Evolutionary conservation across 2,329 filamentous ascomycete species (phyloP), one percentile per base, ranked within the genome.

Genomic region (Diplocarpon rosae): DNA sequence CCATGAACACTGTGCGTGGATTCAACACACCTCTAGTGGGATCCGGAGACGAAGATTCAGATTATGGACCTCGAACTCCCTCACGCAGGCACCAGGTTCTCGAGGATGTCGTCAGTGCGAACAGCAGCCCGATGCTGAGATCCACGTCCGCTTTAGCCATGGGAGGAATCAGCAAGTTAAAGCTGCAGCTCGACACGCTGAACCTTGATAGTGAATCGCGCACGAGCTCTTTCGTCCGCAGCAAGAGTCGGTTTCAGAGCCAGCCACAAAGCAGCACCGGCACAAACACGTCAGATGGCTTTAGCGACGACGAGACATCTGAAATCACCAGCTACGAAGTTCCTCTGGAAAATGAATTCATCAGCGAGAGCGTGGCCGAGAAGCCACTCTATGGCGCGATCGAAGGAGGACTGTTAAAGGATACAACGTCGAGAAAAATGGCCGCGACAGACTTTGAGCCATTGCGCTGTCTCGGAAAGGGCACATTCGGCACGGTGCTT

Each of bases 401-500:
- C 36, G 76, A 78, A 54, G 74, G 75, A 20, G 71, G 73, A 13
- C 63, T 77, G 44, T 65, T 51, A 63, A 71, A 76, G 35, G 68
- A 69, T 44, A 57, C 54, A 1, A 46, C 56, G 16, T 50, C 54
- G 49, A 78, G 85, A 52, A 96, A 98, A 69, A 95, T 96, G 83
- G 83, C 82, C 8, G 81, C 88, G 1, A 78, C 81, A 10, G 92
- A 98, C 62, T 98, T 98, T 62, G 83, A 94, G 58, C 79, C 85
- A 10, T 69, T 98, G 40, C 85, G 86, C 39, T 96, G 90, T 63
- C 80, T 98, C 16, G 93, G 93, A 45, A 96, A 96, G 62, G 92
- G 92, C 39, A 88, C 92, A 12, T 98, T 92, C 62, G 92, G 92
- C 30, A 98, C 90, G 0, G 93, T 98, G 10, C 69, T 95, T 37